These are phyloP conservation scores for Kregervanrija fluxuum DNA, from an alignment of 805 yeast species.

Conservation along the genomic window DNA sequence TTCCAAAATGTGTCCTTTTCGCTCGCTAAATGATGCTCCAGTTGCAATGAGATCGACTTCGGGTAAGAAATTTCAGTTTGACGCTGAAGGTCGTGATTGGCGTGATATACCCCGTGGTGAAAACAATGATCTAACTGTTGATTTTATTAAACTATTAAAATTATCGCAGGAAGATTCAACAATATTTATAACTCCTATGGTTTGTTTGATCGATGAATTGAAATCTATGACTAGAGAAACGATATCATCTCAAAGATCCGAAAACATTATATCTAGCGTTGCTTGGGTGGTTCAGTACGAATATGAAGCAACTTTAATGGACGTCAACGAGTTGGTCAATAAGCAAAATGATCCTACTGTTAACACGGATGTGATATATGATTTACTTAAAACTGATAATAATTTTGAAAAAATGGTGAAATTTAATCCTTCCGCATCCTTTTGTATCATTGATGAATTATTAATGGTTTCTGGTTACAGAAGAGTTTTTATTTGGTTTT, in stretches of 20 bases:
- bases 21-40: slow-evolving; percentile 10
- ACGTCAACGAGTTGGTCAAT: slow-evolving; percentile 12
- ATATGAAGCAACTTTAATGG: slow-evolving; percentile 18
- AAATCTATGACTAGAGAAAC: slow-evolving; percentile 22
- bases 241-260: slow-evolving; percentile 26
- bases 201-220: slow-evolving; percentile 19
- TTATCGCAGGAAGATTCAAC: slow-evolving; percentile 15
- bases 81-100: slow-evolving; percentile 62
- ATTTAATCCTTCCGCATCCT: slow-evolving; percentile 45
- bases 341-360: slow-evolving; percentile 22
- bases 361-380: slow-evolving; percentile 46
- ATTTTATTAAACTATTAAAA: slow-evolving; percentile 18
- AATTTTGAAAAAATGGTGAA: slow-evolving; percentile 44
- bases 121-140: slow-evolving; percentile 33
- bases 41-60: slow-evolving; percentile 30
- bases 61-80: slow-evolving; percentile 38
- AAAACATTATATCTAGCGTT: slow-evolving; percentile 38
- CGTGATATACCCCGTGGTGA: slow-evolving; percentile 60
- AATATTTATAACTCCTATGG: slow-evolving; percentile 22
- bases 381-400: slow-evolving; percentile 34
- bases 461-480: slow-evolving; percentile 62
- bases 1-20: too few species aligned
- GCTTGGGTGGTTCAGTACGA: slow-evolving; percentile 42
- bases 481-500: slow-evolving; percentile 57
- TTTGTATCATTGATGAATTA: slow-evolving; percentile 59